Evolutionary conservation across 768 basidiomycete genomes (phyloP), one percentile per base, ranked within the genome.

Genomic region (Clavulina sp.): DNA sequence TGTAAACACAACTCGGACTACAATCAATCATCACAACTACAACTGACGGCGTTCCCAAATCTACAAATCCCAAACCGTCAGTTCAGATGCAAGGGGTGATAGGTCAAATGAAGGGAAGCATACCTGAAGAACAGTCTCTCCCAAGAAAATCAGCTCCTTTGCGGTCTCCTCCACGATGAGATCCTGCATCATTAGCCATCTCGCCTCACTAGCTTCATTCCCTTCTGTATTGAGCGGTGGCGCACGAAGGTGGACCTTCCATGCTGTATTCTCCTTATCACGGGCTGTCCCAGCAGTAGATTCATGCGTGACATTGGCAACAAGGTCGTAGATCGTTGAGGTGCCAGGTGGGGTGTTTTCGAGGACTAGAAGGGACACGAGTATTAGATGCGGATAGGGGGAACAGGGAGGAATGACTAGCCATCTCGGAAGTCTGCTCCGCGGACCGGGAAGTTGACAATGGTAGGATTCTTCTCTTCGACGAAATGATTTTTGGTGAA

Each of bases 401-500:
- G 50, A 43, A 52, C 18, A 49, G 49, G 57, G 56, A 59, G 55
- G 44, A 4, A 57, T 58, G 5, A 70, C 89, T 60, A 64, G 95
- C 95, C 96, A 48, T 89, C 89, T 59, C 69, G 70, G 64, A 99
- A 82, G 65, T 99, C 93, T 19, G 97, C 74, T 3, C 93, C 92
- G 53, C 84, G 76, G 24, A 96, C 70, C 2, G 93, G 93, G 61
- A 95, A 99, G 62, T 93, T 99, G 58, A 99, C 85, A 55, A 99
- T 92, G 1, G 95, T 99, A 5, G 93, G 93, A 60, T 99, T 99
- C 67, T 95, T 95, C 65, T 99, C 95, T 65, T 96, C 93, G 4
- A 96, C 91, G 60, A 97, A 96, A 49, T 73, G 73, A 64, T 97
- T 99, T 64, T 86, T 95, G 23, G 87, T 91, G 68, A 97, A 99